Conservation (phyloP, 495 filamentous ascomycete genomes). For the Hypoxylon intermedium region DNA sequence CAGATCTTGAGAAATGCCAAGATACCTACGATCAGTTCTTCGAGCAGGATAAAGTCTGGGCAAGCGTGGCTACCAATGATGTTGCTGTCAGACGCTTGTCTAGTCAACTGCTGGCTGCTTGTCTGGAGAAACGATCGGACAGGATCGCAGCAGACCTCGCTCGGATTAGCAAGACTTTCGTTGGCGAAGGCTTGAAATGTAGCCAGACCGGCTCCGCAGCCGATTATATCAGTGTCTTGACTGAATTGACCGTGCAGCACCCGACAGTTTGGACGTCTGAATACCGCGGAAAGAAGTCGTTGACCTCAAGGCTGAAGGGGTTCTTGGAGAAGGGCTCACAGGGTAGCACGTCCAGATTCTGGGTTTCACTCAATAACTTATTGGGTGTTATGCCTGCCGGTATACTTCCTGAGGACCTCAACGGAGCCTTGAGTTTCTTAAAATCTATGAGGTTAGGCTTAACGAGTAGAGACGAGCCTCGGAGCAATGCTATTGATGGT, state of each 20-base stretch:
- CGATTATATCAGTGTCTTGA: slow-evolving; percentile 70
- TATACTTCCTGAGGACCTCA: slow-evolving; percentile 42
- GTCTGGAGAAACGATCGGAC: slow-evolving; percentile 63
- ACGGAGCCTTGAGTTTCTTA: slow-evolving; percentile 63
- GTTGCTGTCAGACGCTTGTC: slow-evolving; percentile 71
- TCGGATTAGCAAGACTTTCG: slow-evolving; percentile 66
- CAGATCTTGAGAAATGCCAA: slow-evolving; percentile 60
- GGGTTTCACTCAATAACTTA: slow-evolving; percentile 68
- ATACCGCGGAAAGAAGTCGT: slow-evolving; percentile 70
- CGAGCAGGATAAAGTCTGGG: slow-evolving; percentile 72
- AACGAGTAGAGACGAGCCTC: slow-evolving; percentile 73
- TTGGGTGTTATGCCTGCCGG: slow-evolving; percentile 66
- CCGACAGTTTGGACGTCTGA: slow-evolving; percentile 78
- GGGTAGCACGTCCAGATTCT: slow-evolving; percentile 70
- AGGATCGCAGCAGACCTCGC: slow-evolving; percentile 60
- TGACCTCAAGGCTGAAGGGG: slow-evolving; percentile 66
- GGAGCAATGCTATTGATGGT: slow-evolving; percentile 67
- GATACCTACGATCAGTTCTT: slow-evolving; percentile 64
- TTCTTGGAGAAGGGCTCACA: slow-evolving; percentile 89
- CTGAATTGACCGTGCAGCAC: slow-evolving; percentile 63
- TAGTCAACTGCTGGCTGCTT: slow-evolving; percentile 69
- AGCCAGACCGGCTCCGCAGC: slow-evolving; percentile 75
- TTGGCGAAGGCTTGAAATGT: slow-evolving; percentile 71
- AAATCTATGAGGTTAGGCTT: slow-evolving; percentile 73
- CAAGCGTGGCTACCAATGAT: slow-evolving; percentile 71